These are phyloP conservation scores for Lepiota venenata DNA, from an alignment of 768 basidiomycete genomes.

Conservation along the genomic window DNA sequence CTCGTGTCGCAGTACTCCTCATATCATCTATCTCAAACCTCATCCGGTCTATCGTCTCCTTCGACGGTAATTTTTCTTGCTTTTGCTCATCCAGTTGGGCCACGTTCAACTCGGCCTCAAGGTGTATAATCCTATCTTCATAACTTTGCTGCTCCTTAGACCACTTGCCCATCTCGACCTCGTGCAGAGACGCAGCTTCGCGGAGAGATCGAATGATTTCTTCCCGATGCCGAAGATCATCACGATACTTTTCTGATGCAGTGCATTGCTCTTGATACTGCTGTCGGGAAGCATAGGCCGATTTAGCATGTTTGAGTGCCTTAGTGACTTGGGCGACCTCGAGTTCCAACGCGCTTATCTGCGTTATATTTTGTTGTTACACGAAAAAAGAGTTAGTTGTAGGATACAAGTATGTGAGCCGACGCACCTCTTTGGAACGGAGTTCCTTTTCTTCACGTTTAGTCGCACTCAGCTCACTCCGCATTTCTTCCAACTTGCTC, in stretches of 20 bases:
- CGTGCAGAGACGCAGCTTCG: constrained; percentile 56
- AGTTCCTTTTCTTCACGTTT: constrained; percentile 94
- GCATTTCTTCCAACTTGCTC: constrained; percentile 69
- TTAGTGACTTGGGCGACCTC: constrained; percentile 78
- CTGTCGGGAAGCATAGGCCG: constrained; percentile 73
- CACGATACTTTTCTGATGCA: constrained; percentile 76
- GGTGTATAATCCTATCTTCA: constrained; percentile 63
- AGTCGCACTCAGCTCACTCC: constrained; percentile 70
- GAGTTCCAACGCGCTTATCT: constrained; percentile 69
- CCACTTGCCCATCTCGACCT: constrained; percentile 66
- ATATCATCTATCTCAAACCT: constrained; percentile 93
- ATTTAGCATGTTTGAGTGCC: constrained; percentile 67
- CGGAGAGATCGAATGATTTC: constrained; percentile 63
- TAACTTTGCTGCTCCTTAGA: constrained; percentile 57
- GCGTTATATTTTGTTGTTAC: constrained; percentile 60
- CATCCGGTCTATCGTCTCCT: constrained; percentile 96
- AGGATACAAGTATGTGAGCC: constrained; percentile 4
- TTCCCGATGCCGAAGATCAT: constrained; percentile 71
- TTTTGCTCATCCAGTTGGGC: constrained; percentile 87
- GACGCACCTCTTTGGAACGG: constrained; percentile 74
- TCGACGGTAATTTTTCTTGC: constrained; percentile 88
- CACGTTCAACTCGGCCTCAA: constrained; percentile 69
- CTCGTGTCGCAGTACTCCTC: constrained; percentile 45
- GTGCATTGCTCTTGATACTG: constrained; percentile 90
- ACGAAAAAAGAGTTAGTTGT: constrained; percentile 3